A percentile compares a stretch with the other conserved stretches of the same genome.
Conservation (phyloP, 2,329 filamentous ascomycete species). For the Fusarium floridanum region DNA sequence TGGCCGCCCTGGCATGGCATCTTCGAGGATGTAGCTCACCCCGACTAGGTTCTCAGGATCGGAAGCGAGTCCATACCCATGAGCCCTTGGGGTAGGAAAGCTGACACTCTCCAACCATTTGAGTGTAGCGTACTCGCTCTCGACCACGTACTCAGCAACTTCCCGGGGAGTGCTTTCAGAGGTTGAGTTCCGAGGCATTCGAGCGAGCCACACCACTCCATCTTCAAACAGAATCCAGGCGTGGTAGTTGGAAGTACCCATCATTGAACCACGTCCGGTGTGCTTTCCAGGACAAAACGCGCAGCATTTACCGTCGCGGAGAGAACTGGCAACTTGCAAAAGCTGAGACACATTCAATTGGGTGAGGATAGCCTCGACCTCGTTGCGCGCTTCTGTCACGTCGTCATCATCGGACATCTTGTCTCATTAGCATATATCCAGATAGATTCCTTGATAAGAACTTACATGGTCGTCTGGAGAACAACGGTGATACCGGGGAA, state of each 20-base stretch:
- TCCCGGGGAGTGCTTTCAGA: conserved; percentile 35
- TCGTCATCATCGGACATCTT: conserved; percentile 10
- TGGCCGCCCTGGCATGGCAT: conserved; percentile 42
- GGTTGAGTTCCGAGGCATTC: conserved; percentile 41
- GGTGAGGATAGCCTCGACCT: conserved; percentile 10
- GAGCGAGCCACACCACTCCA: conserved; percentile 40
- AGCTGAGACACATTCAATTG: conserved; percentile 13
- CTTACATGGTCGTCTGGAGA: conserved; percentile 3
- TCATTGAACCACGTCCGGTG: conserved; percentile 32
- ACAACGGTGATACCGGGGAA: conserved; percentile 12
- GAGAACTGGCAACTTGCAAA: conserved; percentile 27
- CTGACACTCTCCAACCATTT: conserved; percentile 47
- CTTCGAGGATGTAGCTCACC: conserved; percentile 45
- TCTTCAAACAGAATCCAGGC: conserved; percentile 43
- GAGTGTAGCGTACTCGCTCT: conserved; percentile 50
- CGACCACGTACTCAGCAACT: conserved; percentile 45
- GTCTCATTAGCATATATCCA: neutral
- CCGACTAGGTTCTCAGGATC: conserved; percentile 39
- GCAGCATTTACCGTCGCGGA: conserved; percentile 24
- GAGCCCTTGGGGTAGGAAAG: conserved; percentile 44
- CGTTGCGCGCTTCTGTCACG: conserved; percentile 1
- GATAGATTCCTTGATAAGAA: neutral
- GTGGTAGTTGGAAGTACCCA: conserved; percentile 45
- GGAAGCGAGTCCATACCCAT: conserved; percentile 40
- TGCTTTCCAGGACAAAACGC: conserved; percentile 29